Evolutionary conservation across 805 yeast species (phyloP).

Genomic region (Myxozyma sirexii): DNA sequence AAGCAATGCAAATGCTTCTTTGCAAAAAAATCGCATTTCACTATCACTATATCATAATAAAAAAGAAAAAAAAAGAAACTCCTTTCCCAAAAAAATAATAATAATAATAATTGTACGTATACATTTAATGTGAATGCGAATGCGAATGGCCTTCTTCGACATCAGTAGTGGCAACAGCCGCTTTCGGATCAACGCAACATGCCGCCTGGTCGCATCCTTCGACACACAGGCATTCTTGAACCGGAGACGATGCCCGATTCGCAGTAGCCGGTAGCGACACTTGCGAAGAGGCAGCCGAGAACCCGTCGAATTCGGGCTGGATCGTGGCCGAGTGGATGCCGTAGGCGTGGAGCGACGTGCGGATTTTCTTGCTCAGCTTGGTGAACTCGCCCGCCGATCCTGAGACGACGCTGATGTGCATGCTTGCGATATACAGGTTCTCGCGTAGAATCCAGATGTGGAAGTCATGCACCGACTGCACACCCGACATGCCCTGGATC

Average conservation of each 20-base stretch:
- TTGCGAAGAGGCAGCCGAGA: constrained; percentile 11
- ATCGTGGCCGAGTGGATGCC: constrained; percentile 94
- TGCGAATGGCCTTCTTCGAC: background rate
- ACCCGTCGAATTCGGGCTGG: constrained; percentile 80
- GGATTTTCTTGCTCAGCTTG: constrained; percentile 70
- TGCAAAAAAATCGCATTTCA: too few relatives aligned
- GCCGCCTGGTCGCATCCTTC: constrained; percentile 32
- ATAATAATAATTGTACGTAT: too few relatives aligned
- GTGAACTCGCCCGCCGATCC: constrained; percentile 63
- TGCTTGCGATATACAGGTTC: constrained; percentile 79
- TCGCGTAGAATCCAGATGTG: constrained; percentile 97
- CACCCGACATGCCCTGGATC: constrained; percentile 68
- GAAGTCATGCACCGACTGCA: constrained; percentile 87
- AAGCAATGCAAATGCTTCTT: too few relatives aligned
- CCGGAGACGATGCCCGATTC: background rate
- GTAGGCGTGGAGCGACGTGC: constrained; percentile 74
- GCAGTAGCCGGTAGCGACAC: constrained; percentile 1
- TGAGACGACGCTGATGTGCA: constrained; percentile 73
- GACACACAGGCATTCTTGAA: constrained; percentile 26
- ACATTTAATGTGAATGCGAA: background rate
- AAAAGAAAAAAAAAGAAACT: background rate
- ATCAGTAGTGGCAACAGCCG: background rate
- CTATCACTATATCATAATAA: too few relatives aligned
- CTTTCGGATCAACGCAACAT: constrained; percentile 19
- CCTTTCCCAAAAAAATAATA: background rate